These are phyloP conservation scores for Ichthyophthirius multifiliis DNA, from an alignment of 169 alveolate species.

Conservation along the genomic window DNA sequence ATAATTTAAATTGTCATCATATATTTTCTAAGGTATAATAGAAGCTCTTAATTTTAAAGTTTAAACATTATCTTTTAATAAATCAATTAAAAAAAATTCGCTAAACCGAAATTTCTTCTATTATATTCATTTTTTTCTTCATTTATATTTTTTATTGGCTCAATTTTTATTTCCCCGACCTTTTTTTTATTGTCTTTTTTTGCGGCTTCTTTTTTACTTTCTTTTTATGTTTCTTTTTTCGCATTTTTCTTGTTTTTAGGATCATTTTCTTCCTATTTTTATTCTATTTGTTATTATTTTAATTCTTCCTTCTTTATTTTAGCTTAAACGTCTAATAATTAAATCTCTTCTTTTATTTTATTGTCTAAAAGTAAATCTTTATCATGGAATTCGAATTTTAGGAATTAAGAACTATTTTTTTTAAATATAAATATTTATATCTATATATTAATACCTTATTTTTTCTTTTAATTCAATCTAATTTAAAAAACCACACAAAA, in stretches of 20 bases:
- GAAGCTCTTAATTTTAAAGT: constrained; percentile 53
- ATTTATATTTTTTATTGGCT: constrained; percentile 20
- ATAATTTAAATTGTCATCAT: constrained; percentile 44
- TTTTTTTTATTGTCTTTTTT: constrained; percentile 5
- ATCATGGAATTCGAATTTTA: constrained; percentile 61
- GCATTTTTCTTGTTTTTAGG: constrained; percentile 19
- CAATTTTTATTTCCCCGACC: constrained; percentile 25
- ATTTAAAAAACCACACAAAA: constrained; percentile 46
- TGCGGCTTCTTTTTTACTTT: constrained; percentile 6
- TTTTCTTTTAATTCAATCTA: constrained; percentile 23
- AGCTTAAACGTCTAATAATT: constrained; percentile 15
- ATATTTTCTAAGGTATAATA: constrained; percentile 58
- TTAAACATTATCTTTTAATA: constrained; percentile 46
- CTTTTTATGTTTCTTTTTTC: constrained; percentile 32
- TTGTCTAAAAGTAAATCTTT: constrained; percentile 46
- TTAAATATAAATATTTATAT: too few species aligned
- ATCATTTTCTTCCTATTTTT: constrained; percentile 11
- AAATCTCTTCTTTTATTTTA: constrained; percentile 11
- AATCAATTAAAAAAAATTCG: constrained; percentile 48
- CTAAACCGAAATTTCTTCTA: constrained; percentile 50
- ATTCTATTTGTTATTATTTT: constrained; percentile 9
- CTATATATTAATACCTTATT: too few species aligned
- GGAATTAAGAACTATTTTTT: not conserved
- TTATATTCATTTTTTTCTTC: constrained; percentile 46
- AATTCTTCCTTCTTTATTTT: constrained; percentile 14